Base-by-base conservation (phyloP, 106 monocot genomes). In the Allium fistulosum region DNA sequence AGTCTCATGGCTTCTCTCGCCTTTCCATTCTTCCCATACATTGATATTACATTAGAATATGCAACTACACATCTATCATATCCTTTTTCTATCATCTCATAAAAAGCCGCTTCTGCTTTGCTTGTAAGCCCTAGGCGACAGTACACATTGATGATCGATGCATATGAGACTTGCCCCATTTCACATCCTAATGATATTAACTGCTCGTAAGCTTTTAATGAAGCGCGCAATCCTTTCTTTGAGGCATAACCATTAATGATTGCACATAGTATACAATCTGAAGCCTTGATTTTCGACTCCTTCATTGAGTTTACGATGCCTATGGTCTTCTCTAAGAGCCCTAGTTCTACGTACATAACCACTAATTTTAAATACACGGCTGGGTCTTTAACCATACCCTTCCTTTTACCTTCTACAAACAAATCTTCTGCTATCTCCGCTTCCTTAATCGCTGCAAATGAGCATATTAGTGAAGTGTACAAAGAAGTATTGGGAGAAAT, bases 151-250 rank as follows among this genome's bases (percentile, higher is more conserved):
- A 94, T 80, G 56, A 87, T 67, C 0, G 90, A 94, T 27, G 94
- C 82, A 49, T 90, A 94, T 15, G 87, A 85, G 14, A 94, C 94
- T 62, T 94, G 90, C 1, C 94, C 94, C 4, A 87, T 80, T 49
- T 77, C 76, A 45, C 94, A 94, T 7, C 84, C 80, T 51, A 83
- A 2, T 7, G 78, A 78, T 10, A 78, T 72, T 70, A 90, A 46
- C 49, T 79, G 71, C 66, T 90, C 83, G 62, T 76, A 90, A 1
- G 80, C 82, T 57, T 65, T 70, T 26, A 87, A 17, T 14, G 94
- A 70, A 13, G 87, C 66, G 11, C 77, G 63, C 50, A 85, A 68
- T 0, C 87, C 79, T 63, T 71, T 67, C 46, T 75, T 82, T 53
- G 73, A 85, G 2, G 68, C 80, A 49, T 79, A 82, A 2, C 94